phyloP scores from a whole-genome alignment of 495 filamentous ascomycete genomes.

The Aspergillus coremiiformis region DNA sequence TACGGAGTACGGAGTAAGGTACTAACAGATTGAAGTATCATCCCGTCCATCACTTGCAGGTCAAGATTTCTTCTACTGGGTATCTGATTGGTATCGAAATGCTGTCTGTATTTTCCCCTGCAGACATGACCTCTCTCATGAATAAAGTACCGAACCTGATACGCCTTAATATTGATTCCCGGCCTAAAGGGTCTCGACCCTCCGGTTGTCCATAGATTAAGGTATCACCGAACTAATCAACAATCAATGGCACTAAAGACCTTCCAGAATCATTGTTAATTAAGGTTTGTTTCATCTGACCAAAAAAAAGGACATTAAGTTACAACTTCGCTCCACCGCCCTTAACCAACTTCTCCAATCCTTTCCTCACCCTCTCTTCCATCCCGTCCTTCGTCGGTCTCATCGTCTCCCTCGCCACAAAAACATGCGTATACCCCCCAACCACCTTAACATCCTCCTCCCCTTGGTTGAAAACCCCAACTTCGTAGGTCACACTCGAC shows the following conservation, averaged over 20 bases:
- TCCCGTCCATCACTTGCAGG: neutral
- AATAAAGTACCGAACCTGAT: no score
- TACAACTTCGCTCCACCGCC: constrained; percentile 21
- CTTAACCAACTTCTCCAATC: constrained; percentile 42
- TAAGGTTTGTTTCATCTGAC: no score
- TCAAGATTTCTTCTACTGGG: neutral
- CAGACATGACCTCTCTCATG: no score
- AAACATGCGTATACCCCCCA: constrained; percentile 84
- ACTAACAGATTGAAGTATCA: no score
- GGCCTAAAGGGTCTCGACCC: no score
- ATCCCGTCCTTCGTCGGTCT: constrained; percentile 50
- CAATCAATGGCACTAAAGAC: no score
- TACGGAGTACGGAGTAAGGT: no score
- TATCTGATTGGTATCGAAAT: neutral
- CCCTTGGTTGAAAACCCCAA: constrained; percentile 75
- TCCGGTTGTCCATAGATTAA: no score
- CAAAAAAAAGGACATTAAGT: neutral
- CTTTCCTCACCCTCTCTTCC: constrained; percentile 34
- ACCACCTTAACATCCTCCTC: constrained; percentile 74
- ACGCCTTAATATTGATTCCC: no score
- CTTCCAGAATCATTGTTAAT: no score
- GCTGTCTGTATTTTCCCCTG: neutral
- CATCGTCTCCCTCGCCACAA: constrained; percentile 66
- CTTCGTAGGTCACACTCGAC: constrained; percentile 88
- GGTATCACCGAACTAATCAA: no score